Evolutionary conservation across 2,329 filamentous ascomycete species (phyloP).

Genomic region (Penicillium sp.): DNA sequence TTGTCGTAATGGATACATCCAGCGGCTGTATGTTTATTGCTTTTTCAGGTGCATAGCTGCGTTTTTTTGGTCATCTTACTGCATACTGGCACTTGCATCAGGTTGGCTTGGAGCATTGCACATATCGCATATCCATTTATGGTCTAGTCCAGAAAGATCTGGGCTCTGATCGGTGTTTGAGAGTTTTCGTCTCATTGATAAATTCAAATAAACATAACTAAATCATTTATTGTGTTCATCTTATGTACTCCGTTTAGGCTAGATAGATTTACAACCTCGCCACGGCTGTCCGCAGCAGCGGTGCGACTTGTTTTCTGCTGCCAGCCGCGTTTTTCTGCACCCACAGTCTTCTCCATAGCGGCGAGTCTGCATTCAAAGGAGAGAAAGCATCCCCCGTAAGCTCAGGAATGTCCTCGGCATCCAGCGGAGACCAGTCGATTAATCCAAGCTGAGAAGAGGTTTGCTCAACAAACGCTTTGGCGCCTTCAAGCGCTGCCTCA

Average conservation of each 20-base stretch:
- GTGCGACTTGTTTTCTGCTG: constrained; percentile 65
- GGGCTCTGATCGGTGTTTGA: constrained; percentile 11
- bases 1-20: constrained; percentile 1
- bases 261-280: constrained; percentile 18
- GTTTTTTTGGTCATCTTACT: constrained; percentile 7
- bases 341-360: constrained; percentile 54
- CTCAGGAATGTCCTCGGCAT: constrained; percentile 24
- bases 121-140: constrained; percentile 16
- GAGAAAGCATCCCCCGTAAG: constrained; percentile 18
- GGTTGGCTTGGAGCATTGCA: constrained; percentile 26
- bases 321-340: constrained; percentile 58
- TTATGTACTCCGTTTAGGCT: background rate
- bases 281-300: constrained; percentile 56
- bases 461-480: constrained; percentile 49
- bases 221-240: background rate
- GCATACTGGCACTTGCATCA: constrained; percentile 29
- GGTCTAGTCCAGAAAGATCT: constrained; percentile 8
- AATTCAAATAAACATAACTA: background rate
- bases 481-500: constrained; percentile 37
- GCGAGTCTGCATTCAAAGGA: constrained; percentile 19
- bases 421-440: constrained; percentile 32
- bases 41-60: constrained; percentile 10
- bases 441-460: constrained; percentile 48
- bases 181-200: constrained; percentile 7
- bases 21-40: constrained; percentile 1